These are phyloP conservation scores for Gaeumannomyces tritici DNA, from an alignment of 2,329 filamentous ascomycete genomes.

Conservation along the genomic window DNA sequence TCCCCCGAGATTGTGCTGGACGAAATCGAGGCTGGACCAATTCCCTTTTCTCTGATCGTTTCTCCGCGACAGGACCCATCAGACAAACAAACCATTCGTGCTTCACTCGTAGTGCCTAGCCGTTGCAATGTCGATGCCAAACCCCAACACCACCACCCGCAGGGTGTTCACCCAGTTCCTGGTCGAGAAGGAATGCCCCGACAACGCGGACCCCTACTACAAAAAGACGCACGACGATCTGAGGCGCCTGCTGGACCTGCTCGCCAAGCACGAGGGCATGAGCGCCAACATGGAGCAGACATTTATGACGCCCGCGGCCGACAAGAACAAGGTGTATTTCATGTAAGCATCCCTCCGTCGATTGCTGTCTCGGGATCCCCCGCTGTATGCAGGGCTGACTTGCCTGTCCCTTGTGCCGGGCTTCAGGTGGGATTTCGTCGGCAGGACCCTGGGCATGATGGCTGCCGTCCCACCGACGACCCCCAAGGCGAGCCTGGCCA, in stretches of 20 bases:
- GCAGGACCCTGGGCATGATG: not conserved
- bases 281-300: not conserved
- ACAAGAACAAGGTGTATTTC: not conserved
- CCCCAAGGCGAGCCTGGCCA: too few relatives aligned
- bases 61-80: too few relatives aligned
- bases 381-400: too few relatives aligned
- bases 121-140: not conserved
- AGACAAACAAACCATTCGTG: too few relatives aligned
- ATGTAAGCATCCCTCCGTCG: not conserved
- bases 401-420: too few relatives aligned
- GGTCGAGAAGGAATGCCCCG: not conserved
- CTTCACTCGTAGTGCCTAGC: too few relatives aligned
- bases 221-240: not conserved
- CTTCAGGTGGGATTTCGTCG: not conserved
- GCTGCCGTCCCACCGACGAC: not conserved
- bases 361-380: too few relatives aligned
- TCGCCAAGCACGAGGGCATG: not conserved
- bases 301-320: not conserved
- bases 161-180: not conserved
- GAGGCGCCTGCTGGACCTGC: not conserved
- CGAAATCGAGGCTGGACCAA: too few relatives aligned
- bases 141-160: not conserved
- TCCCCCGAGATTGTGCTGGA: too few relatives aligned
- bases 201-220: not conserved
- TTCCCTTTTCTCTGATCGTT: too few relatives aligned